phyloP scores from a whole-genome alignment of 768 basidiomycete genomes.

The Boletus sp. region DNA sequence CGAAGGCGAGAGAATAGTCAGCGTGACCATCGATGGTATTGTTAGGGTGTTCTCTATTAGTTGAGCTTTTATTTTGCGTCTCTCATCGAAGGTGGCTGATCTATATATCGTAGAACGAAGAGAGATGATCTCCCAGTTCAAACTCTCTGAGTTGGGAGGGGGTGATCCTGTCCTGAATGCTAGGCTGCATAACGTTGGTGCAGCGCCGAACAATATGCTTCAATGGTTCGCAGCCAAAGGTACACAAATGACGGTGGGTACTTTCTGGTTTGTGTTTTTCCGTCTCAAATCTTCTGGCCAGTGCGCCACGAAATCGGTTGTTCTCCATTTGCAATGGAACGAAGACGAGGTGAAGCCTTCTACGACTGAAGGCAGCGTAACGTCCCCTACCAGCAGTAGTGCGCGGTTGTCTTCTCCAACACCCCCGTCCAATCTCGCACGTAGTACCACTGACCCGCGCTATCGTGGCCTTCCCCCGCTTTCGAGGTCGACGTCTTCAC shows the following conservation, averaged over 20 bases:
- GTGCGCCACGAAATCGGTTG: constrained; percentile 88
- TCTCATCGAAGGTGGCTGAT: constrained; percentile 4
- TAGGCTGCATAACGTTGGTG: constrained; percentile 74
- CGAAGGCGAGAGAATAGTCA: constrained; percentile 83
- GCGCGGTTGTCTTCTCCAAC: constrained; percentile 28
- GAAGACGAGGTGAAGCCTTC: constrained; percentile 48
- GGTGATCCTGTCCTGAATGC: constrained; percentile 63
- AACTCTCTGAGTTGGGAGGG: constrained; percentile 72
- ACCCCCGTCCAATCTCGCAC: constrained; percentile 22
- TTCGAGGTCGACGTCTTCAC: constrained; percentile 51
- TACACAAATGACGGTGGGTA: constrained; percentile 80
- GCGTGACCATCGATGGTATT: constrained; percentile 90
- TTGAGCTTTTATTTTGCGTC: constrained; percentile 38
- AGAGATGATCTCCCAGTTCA: constrained; percentile 93
- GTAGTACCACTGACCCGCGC: constrained; percentile 30
- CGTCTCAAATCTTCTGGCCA: constrained; percentile 25
- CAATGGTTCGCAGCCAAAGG: constrained; percentile 95
- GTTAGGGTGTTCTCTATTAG: constrained; percentile 90
- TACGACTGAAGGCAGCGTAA: constrained; percentile 10
- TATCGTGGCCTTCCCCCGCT: constrained; percentile 51
- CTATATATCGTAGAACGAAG: constrained; percentile 44
- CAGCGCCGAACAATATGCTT: constrained; percentile 83
- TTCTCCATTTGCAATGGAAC: constrained; percentile 84
- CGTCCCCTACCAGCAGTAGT: constrained; percentile 27
- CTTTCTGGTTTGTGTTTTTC: neutral